Evolutionary conservation across 371 early-diverging fungal genomes (phyloP), one percentile per base, ranked within the genome.

Genomic region (Vairimorpha necatrix): DNA sequence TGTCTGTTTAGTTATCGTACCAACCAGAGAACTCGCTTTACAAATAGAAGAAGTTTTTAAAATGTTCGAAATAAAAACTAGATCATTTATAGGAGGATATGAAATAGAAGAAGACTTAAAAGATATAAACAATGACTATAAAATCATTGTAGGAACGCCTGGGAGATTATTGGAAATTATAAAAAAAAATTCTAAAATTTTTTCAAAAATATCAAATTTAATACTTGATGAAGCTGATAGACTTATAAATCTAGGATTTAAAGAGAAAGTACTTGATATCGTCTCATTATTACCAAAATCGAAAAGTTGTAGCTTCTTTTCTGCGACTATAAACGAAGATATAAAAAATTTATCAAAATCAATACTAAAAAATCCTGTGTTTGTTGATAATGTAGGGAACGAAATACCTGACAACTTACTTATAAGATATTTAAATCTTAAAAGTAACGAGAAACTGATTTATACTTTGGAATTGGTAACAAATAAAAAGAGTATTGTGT

Each of bases 161-260:
- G 99, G 99, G 18, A 89, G 97, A 78, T 84, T 98, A 73, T 90
- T 92, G 77, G 96, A 96, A 84, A 93, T 95, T 82, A 84, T 95
- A 75, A 92, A 87, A 85, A 93, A 93, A 86, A 93, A 76, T 18
- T 47, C 71, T 58, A 70, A 82, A 36, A 60, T 71, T 22, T 73
- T 73, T 58, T 63, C 66, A 0, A 74, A 62, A 47, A 26, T 84
- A 24, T 69, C 80, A 70, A 74, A 93, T 93, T 82, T 91, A 87
- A 92, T 94, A 0, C 82, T 96, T 50, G 98, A 98, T 87, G 98
- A 98, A 86, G 96, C 95, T 1, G 98, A 98, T 85, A 88, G 76
- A 54, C 60, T 78, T 20, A 61, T 81, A 1, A 47, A 54, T 30
- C 18, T 63, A 48, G 79, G 77, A 14, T 82, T 82, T 71, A 39